These are phyloP conservation scores for Ciborinia camelliae DNA, from an alignment of 2,329 filamentous ascomycete species.

Conservation along the genomic window DNA sequence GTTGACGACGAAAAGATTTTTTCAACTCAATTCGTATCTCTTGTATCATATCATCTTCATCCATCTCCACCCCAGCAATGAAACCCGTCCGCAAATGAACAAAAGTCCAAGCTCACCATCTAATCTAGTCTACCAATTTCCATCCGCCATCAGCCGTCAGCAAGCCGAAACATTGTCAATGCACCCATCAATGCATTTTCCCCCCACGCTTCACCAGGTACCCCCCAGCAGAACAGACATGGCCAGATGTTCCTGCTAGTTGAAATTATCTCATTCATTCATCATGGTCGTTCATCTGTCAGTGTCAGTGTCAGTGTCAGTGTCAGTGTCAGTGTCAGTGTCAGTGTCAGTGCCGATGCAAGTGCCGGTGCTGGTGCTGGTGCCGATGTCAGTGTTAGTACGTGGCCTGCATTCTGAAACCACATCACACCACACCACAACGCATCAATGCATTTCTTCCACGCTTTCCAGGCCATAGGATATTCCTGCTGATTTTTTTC, in stretches of 20 bases:
- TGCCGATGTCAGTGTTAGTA: not conserved
- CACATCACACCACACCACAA: not conserved
- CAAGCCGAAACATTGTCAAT: slow-evolving; percentile 1
- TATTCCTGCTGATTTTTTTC: not conserved
- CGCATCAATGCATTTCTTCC: not conserved
- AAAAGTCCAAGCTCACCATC: not conserved
- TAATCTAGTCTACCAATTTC: not conserved
- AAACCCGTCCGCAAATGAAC: too few species aligned
- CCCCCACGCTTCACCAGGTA: not conserved
- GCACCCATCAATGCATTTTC: slow-evolving; percentile 7
- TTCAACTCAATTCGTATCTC: not conserved
- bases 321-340: not conserved
- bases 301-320: not conserved
- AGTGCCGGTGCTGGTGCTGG: too few species aligned
- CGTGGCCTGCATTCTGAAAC: not conserved
- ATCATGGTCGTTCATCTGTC: not conserved
- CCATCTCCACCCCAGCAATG: not conserved
- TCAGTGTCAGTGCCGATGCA: too few species aligned
- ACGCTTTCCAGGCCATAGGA: not conserved
- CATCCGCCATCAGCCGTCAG: not conserved
- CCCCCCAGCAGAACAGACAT: not conserved
- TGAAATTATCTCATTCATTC: not conserved
- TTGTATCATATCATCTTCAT: too few species aligned
- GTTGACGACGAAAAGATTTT: not conserved
- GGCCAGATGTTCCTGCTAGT: not conserved